These are phyloP conservation scores for Didymella pomorum DNA, from an alignment of 2,329 filamentous ascomycete species.

Conservation along the genomic window DNA sequence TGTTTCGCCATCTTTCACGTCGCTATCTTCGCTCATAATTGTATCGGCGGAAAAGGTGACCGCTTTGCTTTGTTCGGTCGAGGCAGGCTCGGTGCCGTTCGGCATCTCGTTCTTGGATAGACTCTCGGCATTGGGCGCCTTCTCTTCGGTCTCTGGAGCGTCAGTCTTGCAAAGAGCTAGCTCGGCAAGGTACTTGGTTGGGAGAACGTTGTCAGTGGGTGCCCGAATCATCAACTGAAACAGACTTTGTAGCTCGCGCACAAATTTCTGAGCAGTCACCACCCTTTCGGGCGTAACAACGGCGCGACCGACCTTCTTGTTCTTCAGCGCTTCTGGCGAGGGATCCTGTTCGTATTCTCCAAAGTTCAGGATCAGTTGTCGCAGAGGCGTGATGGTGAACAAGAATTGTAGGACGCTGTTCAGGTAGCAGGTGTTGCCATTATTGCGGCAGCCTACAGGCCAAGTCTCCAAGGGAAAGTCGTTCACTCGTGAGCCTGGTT, in stretches of 20 bases:
- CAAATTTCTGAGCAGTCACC: slow-evolving; percentile 73
- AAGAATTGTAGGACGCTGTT: slow-evolving; percentile 97
- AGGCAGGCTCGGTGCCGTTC: slow-evolving; percentile 56
- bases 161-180: slow-evolving; percentile 74
- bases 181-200: slow-evolving; percentile 79
- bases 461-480: slow-evolving; percentile 58
- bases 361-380: slow-evolving; percentile 80
- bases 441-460: slow-evolving; percentile 89
- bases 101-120: slow-evolving; percentile 55
- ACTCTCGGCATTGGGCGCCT: slow-evolving; percentile 52
- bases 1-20: slow-evolving; percentile 21
- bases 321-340: slow-evolving; percentile 67
- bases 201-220: slow-evolving; percentile 68
- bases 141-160: slow-evolving; percentile 43
- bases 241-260: slow-evolving; percentile 73
- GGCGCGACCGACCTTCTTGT: slow-evolving; percentile 78
- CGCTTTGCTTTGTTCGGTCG: slow-evolving; percentile 24
- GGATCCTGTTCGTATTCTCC: slow-evolving; percentile 74
- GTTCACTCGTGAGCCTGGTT: slow-evolving; percentile 30
- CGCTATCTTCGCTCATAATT: slow-evolving; percentile 34
- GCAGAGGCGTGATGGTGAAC: slow-evolving; percentile 83
- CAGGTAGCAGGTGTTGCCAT: slow-evolving; percentile 97
- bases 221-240: slow-evolving; percentile 76
- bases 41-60: slow-evolving; percentile 28
- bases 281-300: slow-evolving; percentile 67